These are phyloP conservation scores for Cercospora berteroae DNA, from an alignment of 2,329 filamentous ascomycete genomes.

Conservation along the genomic window DNA sequence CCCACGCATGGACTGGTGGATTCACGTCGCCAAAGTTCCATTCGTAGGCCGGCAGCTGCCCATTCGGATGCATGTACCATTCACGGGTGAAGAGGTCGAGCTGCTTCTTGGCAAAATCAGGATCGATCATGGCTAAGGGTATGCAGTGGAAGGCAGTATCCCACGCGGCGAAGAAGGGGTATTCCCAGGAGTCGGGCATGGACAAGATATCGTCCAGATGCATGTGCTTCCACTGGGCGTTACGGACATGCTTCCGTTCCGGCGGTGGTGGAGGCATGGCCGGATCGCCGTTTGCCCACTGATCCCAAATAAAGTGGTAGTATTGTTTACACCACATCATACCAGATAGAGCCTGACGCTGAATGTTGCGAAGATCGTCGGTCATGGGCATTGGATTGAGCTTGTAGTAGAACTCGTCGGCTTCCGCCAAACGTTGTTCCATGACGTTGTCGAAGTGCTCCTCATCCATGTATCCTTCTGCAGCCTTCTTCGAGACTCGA, in stretches of 20 bases:
- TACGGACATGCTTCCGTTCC: conserved; percentile 75
- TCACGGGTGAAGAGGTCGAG: conserved; percentile 92
- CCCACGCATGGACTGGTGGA: conserved; percentile 93
- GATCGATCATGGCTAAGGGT: conserved; percentile 92
- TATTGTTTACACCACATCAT: conserved; percentile 99
- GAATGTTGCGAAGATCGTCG: conserved; percentile 90
- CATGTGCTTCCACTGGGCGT: conserved; percentile 90
- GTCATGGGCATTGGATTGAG: conserved; percentile 91
- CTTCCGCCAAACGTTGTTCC: conserved; percentile 80
- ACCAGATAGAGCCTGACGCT: conserved; percentile 87
- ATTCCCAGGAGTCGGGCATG: conserved; percentile 99
- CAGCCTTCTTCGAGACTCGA: conserved; percentile 68
- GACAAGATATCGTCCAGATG: conserved; percentile 92
- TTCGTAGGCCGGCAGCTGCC: conserved; percentile 87
- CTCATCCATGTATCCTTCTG: conserved; percentile 80
- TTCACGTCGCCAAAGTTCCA: conserved; percentile 99
- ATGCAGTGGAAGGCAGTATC: conserved; percentile 97
- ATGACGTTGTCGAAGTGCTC: conserved; percentile 89
- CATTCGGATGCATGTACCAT: conserved; percentile 99
- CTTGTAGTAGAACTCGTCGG: conserved; percentile 92
- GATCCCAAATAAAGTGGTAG: conserved; percentile 95
- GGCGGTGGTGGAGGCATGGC: conserved; percentile 81
- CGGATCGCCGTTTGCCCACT: conserved; percentile 95
- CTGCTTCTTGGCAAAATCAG: conserved; percentile 97
- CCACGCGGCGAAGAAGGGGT: conserved; percentile 97